Percentiles rank a stretch among this genome's conserved stretches.
phyloP scores from a whole-genome alignment of 306 rosid species.

The Psophocarpus tetragonolobus region DNA sequence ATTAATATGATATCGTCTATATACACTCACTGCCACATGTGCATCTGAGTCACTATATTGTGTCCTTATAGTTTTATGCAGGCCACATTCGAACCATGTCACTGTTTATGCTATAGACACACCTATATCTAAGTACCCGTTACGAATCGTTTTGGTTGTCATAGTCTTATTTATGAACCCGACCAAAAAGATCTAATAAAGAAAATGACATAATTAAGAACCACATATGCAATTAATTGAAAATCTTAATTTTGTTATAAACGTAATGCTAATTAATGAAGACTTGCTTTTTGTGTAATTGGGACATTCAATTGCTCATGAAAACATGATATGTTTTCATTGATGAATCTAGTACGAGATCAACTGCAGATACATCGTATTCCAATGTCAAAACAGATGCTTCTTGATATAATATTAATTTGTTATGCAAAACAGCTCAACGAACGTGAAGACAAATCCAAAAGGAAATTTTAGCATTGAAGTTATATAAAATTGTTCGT shows the following conservation, averaged over 20 bases:
- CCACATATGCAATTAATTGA: background rate
- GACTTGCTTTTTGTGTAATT: constrained; percentile 31
- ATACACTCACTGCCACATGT: background rate
- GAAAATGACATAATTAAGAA: constrained; percentile 3
- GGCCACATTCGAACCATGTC: background rate
- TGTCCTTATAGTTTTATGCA: background rate
- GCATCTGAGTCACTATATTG: background rate
- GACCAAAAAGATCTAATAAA: constrained; percentile 6
- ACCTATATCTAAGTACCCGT: background rate
- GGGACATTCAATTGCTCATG: constrained; percentile 74
- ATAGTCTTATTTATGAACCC: background rate
- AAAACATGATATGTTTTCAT: constrained; percentile 53
- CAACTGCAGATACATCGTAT: constrained; percentile 42
- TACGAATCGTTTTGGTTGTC: constrained; percentile 4
- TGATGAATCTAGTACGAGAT: constrained; percentile 38
- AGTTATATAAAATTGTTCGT: background rate
- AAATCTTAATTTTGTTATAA: background rate
- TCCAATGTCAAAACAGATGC: constrained; percentile 23
- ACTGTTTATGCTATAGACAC: background rate
- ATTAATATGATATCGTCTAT: background rate
- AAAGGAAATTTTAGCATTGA: constrained; percentile 53
- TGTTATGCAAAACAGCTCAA: constrained; percentile 37
- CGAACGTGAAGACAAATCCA: constrained; percentile 36
- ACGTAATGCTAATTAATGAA: background rate
- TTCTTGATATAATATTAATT: constrained; percentile 28